Conservation (phyloP, 352 stramenopile genomes). For the Phytophthora lateralis region DNA sequence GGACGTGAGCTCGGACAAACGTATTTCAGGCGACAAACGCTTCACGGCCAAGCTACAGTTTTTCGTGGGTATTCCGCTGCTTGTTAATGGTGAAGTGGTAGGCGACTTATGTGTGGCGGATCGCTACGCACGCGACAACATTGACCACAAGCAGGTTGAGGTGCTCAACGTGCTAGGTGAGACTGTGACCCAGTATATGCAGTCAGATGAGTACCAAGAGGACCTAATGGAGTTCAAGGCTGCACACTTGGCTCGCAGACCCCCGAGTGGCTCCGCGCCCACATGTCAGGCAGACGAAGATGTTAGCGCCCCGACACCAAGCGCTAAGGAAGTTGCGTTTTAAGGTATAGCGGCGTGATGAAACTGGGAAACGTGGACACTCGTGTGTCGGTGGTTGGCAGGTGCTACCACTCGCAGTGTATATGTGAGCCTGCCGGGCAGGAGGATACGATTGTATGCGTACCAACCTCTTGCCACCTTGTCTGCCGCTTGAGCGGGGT, state of each 20-base stretch:
- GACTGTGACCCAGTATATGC: constrained; percentile 90
- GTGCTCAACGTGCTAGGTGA: constrained; percentile 88
- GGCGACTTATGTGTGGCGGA: constrained; percentile 88
- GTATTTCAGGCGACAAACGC: constrained; percentile 88
- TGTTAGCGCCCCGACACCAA: constrained; percentile 20
- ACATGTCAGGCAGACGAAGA: constrained; percentile 33
- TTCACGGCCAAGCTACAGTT: constrained; percentile 87
- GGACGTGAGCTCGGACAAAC: constrained; percentile 87
- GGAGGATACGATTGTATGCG: constrained; percentile 20
- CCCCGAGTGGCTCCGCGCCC: constrained; percentile 13
- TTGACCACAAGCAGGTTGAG: constrained; percentile 86
- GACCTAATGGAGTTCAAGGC: constrained; percentile 77
- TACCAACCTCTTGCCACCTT: constrained; percentile 23
- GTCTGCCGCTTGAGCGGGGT: constrained; percentile 23
- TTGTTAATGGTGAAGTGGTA: constrained; percentile 85
- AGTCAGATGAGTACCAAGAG: constrained; percentile 79
- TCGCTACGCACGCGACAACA: constrained; percentile 73
- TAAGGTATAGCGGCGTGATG: constrained; percentile 45
- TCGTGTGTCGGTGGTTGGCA: constrained; percentile 14
- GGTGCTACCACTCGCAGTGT: constrained; percentile 20
- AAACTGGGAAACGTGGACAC: constrained; percentile 21
- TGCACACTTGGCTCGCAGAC: constrained; percentile 30
- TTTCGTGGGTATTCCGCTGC: constrained; percentile 86
- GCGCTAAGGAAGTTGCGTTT: constrained; percentile 85
- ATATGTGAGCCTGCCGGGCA: constrained; percentile 35